Evolutionary conservation across 2,329 filamentous ascomycete species (phyloP), one percentile per base, ranked within the genome.

Genomic region (Colletotrichum liaoningense): DNA sequence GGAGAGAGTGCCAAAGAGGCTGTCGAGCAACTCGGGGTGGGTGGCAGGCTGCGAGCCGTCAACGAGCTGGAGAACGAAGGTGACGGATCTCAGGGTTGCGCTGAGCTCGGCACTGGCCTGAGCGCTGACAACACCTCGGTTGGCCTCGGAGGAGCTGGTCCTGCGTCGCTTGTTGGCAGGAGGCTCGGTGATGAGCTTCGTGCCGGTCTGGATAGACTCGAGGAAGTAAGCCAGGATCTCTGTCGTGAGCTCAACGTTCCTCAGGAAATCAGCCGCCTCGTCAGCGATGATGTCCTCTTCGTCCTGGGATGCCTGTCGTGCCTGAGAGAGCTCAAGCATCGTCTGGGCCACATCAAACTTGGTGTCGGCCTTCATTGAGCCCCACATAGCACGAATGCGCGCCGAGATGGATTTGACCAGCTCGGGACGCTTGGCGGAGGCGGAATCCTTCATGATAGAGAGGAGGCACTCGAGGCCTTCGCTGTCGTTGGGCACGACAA

Each of bases 11-110:
- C 93, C 92, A 84, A 98, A 99, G 4, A 99, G 87, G 33, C 90
- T 91, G 72, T 92, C 91, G 6, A 98, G 88, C 52, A 99, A 86
- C 78, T 94, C 90, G 0, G 94, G 91, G 80, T 97, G 93, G 35
- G 90, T 88, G 69, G 91, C 92, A 0, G 94, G 93, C 58, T 91
- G 89, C 3, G 95, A 96, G 62, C 90, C 91, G 79, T 98, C 95
- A 19, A 98, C 90, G 30, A 98, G 85, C 81, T 98, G 95, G 49
- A 98, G 86, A 12, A 98, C 94, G 79, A 98, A 92, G 0, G 95
- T 98, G 67, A 96, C 89, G 77, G 93, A 93, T 77, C 91, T 91
- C 75, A 98, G 88, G 7, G 92, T 89, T 60, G 88, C 87, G 75
- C 89, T 90, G 35, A 95, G 83, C 78, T 94, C 91, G 7, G 89